Evolutionary conservation across 495 filamentous ascomycete genomes (phyloP).

Genomic region (Hyaloscypha variabilis): DNA sequence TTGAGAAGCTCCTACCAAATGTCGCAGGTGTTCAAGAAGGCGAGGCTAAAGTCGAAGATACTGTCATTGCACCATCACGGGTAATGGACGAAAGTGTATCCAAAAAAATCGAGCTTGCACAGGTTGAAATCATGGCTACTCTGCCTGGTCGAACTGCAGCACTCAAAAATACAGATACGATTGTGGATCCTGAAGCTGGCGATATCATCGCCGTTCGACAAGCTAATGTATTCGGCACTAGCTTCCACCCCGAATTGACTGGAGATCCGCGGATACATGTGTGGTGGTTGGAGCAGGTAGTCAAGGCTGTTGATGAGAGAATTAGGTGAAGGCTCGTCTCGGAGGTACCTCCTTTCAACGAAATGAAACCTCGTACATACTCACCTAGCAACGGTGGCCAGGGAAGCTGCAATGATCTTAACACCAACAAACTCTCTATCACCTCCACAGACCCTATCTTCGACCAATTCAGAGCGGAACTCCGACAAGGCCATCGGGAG

Average conservation of each 20-base stretch:
- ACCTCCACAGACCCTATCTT: too few species aligned
- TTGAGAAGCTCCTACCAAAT: slow-evolving; percentile 75
- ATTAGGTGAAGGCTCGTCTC: background rate
- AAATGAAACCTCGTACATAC: background rate
- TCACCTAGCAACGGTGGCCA: background rate
- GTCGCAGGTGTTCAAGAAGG: slow-evolving; percentile 51
- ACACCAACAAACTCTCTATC: background rate
- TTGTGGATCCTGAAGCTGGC: slow-evolving; percentile 51
- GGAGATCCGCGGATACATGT: slow-evolving; percentile 85
- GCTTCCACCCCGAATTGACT: slow-evolving; percentile 96
- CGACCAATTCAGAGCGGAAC: too few species aligned
- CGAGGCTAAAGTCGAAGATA: slow-evolving; percentile 56
- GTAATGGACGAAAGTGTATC: slow-evolving; percentile 25
- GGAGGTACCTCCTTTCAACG: background rate
- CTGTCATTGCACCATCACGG: slow-evolving; percentile 67
- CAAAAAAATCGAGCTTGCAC: slow-evolving; percentile 25
- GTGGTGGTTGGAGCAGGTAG: slow-evolving; percentile 88
- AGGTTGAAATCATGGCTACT: slow-evolving; percentile 62
- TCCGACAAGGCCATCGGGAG: too few species aligned
- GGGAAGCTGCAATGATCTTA: background rate
- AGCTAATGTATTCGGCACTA: slow-evolving; percentile 94
- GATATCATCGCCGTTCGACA: slow-evolving; percentile 91
- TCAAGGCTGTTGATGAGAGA: slow-evolving; percentile 34
- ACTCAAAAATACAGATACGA: slow-evolving; percentile 28
- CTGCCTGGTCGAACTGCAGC: slow-evolving; percentile 48